Conservation (phyloP, 495 filamentous ascomycete species). For the Daldinia caldariorum region DNA sequence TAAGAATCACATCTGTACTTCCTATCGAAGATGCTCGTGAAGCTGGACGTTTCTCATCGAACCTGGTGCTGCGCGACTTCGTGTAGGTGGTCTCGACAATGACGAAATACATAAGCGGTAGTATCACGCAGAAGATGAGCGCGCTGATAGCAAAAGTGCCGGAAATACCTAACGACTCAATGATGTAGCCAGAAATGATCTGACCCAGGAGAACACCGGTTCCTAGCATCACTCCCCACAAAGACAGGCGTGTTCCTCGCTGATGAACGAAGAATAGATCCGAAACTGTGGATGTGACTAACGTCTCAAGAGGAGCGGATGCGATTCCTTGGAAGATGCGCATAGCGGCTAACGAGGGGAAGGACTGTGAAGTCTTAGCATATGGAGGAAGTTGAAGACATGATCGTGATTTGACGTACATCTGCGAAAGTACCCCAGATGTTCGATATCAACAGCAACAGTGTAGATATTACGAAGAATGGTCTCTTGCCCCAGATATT, state of each 20-base stretch:
- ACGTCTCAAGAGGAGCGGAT: slow-evolving; percentile 65
- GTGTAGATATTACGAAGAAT: slow-evolving; percentile 50
- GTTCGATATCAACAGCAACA: slow-evolving; percentile 43
- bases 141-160: slow-evolving; percentile 49
- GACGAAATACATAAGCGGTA: slow-evolving; percentile 48
- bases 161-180: slow-evolving; percentile 46
- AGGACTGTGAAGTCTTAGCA: slow-evolving; percentile 37
- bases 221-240: slow-evolving; percentile 41
- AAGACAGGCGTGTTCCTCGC: slow-evolving; percentile 35
- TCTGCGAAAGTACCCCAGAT: slow-evolving; percentile 50
- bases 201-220: slow-evolving; percentile 49
- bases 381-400: background rate
- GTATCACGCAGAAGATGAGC: slow-evolving; percentile 46
- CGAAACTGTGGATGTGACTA: slow-evolving; percentile 67
- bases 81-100: slow-evolving; percentile 51
- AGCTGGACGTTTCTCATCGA: slow-evolving; percentile 22
- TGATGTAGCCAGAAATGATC: slow-evolving; percentile 54
- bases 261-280: slow-evolving; percentile 67
- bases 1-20: slow-evolving; percentile 13
- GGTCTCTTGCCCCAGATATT: slow-evolving; percentile 53
- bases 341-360: slow-evolving; percentile 48
- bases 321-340: slow-evolving; percentile 67
- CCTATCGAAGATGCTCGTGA: slow-evolving; percentile 27
- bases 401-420: slow-evolving; percentile 13
- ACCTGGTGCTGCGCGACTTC: slow-evolving; percentile 15